Evolutionary conservation across 2,329 filamentous ascomycete species (phyloP), one percentile per base, ranked within the genome.

Genomic region (Paracoccidioides brasiliensis): DNA sequence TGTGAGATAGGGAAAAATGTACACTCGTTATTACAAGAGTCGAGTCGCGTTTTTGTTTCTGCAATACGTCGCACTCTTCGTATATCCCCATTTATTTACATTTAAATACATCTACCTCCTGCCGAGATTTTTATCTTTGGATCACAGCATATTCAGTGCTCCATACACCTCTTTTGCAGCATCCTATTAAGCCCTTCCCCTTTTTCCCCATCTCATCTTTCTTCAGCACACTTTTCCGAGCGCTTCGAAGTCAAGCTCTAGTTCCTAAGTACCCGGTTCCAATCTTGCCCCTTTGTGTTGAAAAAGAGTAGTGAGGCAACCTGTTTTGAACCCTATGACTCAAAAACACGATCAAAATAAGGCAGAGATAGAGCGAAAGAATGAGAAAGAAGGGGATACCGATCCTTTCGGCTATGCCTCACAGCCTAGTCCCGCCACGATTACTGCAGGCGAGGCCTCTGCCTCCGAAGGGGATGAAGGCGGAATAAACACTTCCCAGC

Each of bases 401-500:
- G 10, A 9, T n/a, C 37, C 49, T 30, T 30, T 28, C 46, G 53
- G 52, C 35, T 45, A 58, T 40, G 59, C 56, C 12, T 15, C 49
- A 42, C 58, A 59, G 41, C n/a, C 40, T 22, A 58, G 56, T 54
- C 48, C 55, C 12, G 45, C 54, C 32, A 64, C 64, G 3, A 58
- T 63, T n/a, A 66, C 64, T 10, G 57, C 59, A 7, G 60, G 53
- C 22, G 58, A 59, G 7, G 59, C 61, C 5, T 61, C 62, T 38
- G 53, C 56, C 38, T 32, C 43, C 15, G 38, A 42, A 6, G 38
- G 40, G 0, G 55, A 53, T 2, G 64, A 66, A 6, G 59, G 65
- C 38, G 63, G 60, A 4, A 61, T 68, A n/a, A 59, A 56, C 30
- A 57, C 57, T 32, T 60, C 58, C 22, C 59, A 60, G 12, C 61